phyloP scores from a whole-genome alignment of 169 alveolate species.

The Cryptosporidium canis region DNA sequence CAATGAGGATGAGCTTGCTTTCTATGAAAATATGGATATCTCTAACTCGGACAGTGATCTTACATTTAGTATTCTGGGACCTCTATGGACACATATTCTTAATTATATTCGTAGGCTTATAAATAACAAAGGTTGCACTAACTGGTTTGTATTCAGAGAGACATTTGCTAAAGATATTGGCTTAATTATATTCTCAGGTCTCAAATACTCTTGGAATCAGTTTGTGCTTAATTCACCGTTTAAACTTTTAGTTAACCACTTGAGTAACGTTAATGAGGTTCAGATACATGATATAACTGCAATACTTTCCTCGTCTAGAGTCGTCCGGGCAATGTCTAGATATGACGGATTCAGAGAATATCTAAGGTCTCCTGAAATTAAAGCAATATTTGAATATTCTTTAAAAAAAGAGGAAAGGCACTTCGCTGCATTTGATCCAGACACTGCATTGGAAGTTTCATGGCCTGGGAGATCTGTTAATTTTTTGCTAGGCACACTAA shows the following conservation, averaged over 20 bases:
- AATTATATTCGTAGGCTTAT: constrained; percentile 43
- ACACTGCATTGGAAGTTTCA: constrained; percentile 57
- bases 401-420: constrained; percentile 56
- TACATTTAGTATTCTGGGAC: constrained; percentile 36
- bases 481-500: constrained; percentile 32
- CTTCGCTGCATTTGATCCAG: constrained; percentile 71
- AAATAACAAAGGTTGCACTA: constrained; percentile 26
- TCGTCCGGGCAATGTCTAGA: constrained; percentile 44
- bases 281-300: constrained; percentile 33
- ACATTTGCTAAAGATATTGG: constrained; percentile 53
- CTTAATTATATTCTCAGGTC: constrained; percentile 39
- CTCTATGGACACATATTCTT: constrained; percentile 49
- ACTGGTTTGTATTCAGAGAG: constrained; percentile 50
- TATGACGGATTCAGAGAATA: constrained; percentile 57
- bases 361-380: constrained; percentile 22
- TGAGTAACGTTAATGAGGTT: constrained; percentile 49
- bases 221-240: constrained; percentile 54
- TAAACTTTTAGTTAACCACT: constrained; percentile 7
- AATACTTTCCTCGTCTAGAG: constrained; percentile 46
- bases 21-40: neutral
- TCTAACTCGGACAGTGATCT: neutral
- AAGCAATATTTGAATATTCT: constrained; percentile 37
- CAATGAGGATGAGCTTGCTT: neutral
- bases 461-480: constrained; percentile 58
- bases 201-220: constrained; percentile 62